phyloP scores from a whole-genome alignment of 1,284 basidiomycete genomes.

The Melampsora larici-populina region DNA sequence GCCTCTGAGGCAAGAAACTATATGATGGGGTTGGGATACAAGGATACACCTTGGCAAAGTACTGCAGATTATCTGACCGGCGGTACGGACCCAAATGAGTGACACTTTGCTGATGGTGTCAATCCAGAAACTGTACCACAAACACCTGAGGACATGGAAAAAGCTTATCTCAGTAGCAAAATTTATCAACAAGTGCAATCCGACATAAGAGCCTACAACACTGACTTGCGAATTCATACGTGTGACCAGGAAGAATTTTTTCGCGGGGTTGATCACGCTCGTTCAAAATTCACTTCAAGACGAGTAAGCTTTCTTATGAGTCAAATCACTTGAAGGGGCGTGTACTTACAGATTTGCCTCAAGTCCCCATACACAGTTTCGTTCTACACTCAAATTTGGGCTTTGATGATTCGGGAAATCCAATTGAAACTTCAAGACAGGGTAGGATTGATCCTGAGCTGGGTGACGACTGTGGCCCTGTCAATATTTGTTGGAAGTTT shows the following conservation, averaged over 20 bases:
- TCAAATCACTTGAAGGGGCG: neutral
- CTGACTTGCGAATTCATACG: slow-evolving; percentile 59
- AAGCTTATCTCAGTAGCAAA: slow-evolving; percentile 64
- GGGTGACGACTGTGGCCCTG: slow-evolving; percentile 59
- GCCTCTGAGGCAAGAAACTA: slow-evolving; percentile 70
- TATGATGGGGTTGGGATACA: slow-evolving; percentile 70
- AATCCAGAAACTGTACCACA: slow-evolving; percentile 47
- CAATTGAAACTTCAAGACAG: slow-evolving; percentile 56
- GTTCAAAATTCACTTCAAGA: slow-evolving; percentile 75
- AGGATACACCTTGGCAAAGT: slow-evolving; percentile 62
- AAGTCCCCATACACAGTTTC: slow-evolving; percentile 73
- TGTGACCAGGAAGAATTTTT: slow-evolving; percentile 68
- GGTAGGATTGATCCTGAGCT: neutral
- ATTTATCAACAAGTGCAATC: slow-evolving; percentile 60
- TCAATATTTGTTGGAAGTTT: neutral
- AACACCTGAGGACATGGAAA: slow-evolving; percentile 56
- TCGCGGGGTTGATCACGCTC: slow-evolving; percentile 71
- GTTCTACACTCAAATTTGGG: slow-evolving; percentile 49
- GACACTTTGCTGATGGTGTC: slow-evolving; percentile 55
- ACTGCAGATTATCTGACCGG: slow-evolving; percentile 59
- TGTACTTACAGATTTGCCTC: neutral
- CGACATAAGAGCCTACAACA: slow-evolving; percentile 65
- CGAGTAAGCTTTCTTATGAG: slow-evolving; percentile 54
- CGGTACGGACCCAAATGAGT: slow-evolving; percentile 56
- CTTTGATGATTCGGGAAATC: slow-evolving; percentile 49